Base-by-base conservation (phyloP, 768 basidiomycete species). In the Xerocomus brunneocitrinus region DNA sequence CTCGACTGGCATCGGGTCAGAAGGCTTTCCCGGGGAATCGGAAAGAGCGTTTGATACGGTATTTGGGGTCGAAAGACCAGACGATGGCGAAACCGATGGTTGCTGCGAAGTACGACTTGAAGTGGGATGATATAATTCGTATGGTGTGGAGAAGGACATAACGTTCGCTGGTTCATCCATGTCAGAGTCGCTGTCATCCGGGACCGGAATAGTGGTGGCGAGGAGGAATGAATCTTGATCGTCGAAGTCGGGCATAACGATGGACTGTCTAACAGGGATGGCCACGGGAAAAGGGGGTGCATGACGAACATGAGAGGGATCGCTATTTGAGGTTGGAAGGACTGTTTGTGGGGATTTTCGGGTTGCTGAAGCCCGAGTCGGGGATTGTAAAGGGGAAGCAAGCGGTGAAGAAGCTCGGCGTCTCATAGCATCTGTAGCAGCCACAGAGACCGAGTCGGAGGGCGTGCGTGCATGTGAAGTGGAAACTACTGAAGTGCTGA, bases 131-230 rank as follows among this genome's bases (percentile, higher is more conserved):
- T 74, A 73, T 19, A 74, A 48, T 60, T 82, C 81, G 58, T 79
- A 86, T 19, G 84, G 82, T 24, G 83, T 73, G 1, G 89, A 87
- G 61, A 91, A 89, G 5, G 88, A 87, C 69, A 88, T 76, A 16
- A 82, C 71, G 58, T 89, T 83, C 25, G 76, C 67, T 13, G 83
- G 79, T 19, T 72, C 71, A 24, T 78, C 74, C 61, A 74, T 76
- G 35, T 88, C 89, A 0, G 83, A 87, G 61, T 89, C 88, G 57
- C 78, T 82, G 60, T 85, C 80, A 58, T 82, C 84, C 2, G 89
- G 89, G 19, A 89, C 76, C n/a, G 89, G 90, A 36, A 89, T 83
- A 25, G 75, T 74, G 53, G 84, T 81, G 1, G 89, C 87, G 42
- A 85, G 73, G 36, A 91, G 77, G 4, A 91, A 72, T 27, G 85